Percentiles rank a stretch among this genome's conserved stretches.
Evolutionary conservation across 257 asterid genomes (phyloP).

Genomic region (Solanum pennellii): DNA sequence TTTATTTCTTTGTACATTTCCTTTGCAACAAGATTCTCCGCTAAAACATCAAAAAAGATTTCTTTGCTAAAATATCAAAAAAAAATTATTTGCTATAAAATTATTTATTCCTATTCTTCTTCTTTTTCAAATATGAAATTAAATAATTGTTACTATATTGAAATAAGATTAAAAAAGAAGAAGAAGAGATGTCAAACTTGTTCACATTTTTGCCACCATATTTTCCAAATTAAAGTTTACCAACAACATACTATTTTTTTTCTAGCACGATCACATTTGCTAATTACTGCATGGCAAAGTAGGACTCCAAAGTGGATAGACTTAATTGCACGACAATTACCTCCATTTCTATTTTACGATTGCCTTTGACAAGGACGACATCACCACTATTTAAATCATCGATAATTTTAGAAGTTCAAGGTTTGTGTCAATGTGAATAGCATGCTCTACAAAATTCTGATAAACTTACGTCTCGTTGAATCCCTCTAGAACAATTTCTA

Average conservation of each 20-base stretch:
- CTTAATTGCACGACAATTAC: conserved; percentile 9
- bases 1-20: too few species aligned
- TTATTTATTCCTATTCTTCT: too few species aligned
- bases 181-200: too few species aligned
- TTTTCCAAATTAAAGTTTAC: too few species aligned
- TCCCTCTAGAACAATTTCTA: conserved; percentile 8
- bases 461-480: conserved; percentile 10
- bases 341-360: conserved; percentile 20
- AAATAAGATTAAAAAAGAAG: too few species aligned
- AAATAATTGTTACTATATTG: too few species aligned
- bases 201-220: too few species aligned
- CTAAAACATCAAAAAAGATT: too few species aligned
- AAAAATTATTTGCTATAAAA: too few species aligned
- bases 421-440: neutral
- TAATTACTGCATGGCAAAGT: neutral
- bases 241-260: neutral
- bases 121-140: too few species aligned
- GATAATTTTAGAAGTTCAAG: neutral
- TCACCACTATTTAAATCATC: conserved; percentile 1
- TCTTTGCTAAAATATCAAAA: too few species aligned
- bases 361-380: conserved; percentile 21
- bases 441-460: neutral
- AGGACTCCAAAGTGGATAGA: neutral
- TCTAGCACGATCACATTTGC: neutral
- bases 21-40: too few species aligned